Base-by-base conservation (phyloP, 1,284 basidiomycete genomes). In the Irpex sp. region DNA sequence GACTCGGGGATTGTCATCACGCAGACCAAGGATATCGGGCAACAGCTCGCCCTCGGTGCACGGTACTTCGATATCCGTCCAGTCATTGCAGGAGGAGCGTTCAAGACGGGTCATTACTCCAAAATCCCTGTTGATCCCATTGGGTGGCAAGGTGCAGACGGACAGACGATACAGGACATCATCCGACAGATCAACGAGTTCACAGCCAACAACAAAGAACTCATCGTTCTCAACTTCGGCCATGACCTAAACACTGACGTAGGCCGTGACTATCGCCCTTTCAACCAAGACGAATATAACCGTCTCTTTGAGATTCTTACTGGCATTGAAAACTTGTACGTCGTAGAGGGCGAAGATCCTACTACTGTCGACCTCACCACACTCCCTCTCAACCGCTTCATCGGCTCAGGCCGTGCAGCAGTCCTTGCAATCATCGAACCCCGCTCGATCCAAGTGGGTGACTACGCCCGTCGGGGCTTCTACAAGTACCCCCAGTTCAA, bases 21-120 rank as follows among this genome's bases (percentile, higher is more conserved):
- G 14, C 60, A 61, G 33, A 4, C 45, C 6, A 21, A 28, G 3
- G 9, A 16, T 49, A 47, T 61, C 35, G 56, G 19, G 9, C 14
- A 21, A 18, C 60, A 61, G 39, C 60, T 61, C 49, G n/a, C 33
- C n/a, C 12, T 49, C 48, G 60, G 60, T 14, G 28, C 60, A 16
- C 61, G 61, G 5, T 61, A 61, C 52, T 60, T 60, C 47, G 59
- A 60, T 36, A 49, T 60, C 35, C 59, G 59, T 16, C 59, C 59
- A 16, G 55, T 60, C 45, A 56, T 57, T 8, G 18, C 59, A 7
- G 37, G 39, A 16, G 59, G 59, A 7, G n/a, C 12, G 21, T 60
- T 49, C 45, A 57, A 56, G 59, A 60, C 55, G 8, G 59, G 59
- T 2, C 59, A 60, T 36, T 60, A 60, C 33, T 23, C 36, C 2